Conservation (phyloP, 345 rosid genomes). For the Microcos paniculata region DNA sequence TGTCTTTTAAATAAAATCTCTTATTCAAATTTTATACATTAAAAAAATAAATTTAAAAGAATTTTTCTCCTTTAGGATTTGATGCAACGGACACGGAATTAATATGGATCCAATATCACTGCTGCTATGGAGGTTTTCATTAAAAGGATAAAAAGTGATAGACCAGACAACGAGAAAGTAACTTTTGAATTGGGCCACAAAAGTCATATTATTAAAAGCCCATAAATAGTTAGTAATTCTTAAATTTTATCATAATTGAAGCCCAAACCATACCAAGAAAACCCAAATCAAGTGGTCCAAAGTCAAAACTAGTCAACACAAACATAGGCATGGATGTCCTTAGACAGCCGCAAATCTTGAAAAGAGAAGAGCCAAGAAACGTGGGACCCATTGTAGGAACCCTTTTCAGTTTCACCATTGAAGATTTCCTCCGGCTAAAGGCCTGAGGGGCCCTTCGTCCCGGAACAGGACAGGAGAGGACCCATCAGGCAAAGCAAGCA, state of each 20-base stretch:
- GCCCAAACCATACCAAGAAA: neutral
- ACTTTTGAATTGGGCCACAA: neutral
- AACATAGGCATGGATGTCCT: neutral
- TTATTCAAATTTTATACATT: too few relatives aligned
- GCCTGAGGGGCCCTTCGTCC: neutral
- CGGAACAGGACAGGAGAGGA: neutral
- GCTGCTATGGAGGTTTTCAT: too few relatives aligned
- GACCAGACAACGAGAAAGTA: neutral
- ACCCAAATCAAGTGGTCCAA: neutral
- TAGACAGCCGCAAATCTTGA: constrained; percentile 30
- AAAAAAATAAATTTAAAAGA: too few relatives aligned
- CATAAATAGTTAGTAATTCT: neutral
- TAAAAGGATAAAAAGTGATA: neutral
- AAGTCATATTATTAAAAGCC: neutral
- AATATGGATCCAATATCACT: too few relatives aligned
- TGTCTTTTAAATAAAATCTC: too few relatives aligned
- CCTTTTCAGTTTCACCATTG: neutral
- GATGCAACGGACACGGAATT: too few relatives aligned
- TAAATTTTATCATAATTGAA: neutral
- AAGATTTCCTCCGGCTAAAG: too few relatives aligned
- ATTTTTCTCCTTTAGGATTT: too few relatives aligned
- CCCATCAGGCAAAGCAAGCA: neutral
- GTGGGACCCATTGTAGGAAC: neutral
- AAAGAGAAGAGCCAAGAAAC: neutral
- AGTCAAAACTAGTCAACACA: neutral